These are phyloP conservation scores for Leptodontidium sp. DNA, from an alignment of 2,329 filamentous ascomycete genomes.

Conservation along the genomic window DNA sequence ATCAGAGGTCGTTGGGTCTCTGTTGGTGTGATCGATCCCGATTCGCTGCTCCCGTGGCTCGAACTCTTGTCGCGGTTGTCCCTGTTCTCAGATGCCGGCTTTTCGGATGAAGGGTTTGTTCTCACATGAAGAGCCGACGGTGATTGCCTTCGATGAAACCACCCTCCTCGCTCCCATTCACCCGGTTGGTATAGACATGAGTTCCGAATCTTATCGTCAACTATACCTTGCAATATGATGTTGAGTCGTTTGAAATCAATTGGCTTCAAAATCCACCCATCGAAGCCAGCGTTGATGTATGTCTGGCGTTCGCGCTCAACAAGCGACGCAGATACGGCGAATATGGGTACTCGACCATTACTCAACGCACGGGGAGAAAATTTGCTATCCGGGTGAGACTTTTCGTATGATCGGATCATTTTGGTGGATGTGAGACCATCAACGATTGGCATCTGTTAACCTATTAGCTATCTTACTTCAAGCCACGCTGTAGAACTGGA, in stretches of 20 bases:
- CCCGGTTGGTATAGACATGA: slow-evolving; percentile 74
- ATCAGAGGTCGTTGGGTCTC: slow-evolving; percentile 23
- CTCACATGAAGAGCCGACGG: slow-evolving; percentile 16
- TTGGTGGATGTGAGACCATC: slow-evolving; percentile 84
- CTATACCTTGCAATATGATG: slow-evolving; percentile 73
- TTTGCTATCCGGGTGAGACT: slow-evolving; percentile 54
- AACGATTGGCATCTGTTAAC: slow-evolving; percentile 85
- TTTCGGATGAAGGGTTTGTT: slow-evolving; percentile 27
- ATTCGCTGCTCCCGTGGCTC: slow-evolving; percentile 31
- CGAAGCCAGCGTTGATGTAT: slow-evolving; percentile 83
- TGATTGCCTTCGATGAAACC: slow-evolving; percentile 62
- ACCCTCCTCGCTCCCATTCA: slow-evolving; percentile 85
- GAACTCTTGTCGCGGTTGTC: slow-evolving; percentile 9
- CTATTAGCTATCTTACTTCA: neutral
- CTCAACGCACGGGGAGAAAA: slow-evolving; percentile 66
- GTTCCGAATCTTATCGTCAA: slow-evolving; percentile 64
- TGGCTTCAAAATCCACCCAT: slow-evolving; percentile 91
- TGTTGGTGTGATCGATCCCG: slow-evolving; percentile 29
- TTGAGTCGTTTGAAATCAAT: slow-evolving; percentile 82
- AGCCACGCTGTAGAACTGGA: neutral
- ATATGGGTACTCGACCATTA: slow-evolving; percentile 78
- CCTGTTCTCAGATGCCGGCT: slow-evolving; percentile 4
- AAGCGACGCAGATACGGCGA: slow-evolving; percentile 86
- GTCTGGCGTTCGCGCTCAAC: slow-evolving; percentile 71
- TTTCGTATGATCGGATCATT: slow-evolving; percentile 80